Base-by-base conservation (phyloP, 2,329 filamentous ascomycete genomes). In the Neofusicoccum laricinum region DNA sequence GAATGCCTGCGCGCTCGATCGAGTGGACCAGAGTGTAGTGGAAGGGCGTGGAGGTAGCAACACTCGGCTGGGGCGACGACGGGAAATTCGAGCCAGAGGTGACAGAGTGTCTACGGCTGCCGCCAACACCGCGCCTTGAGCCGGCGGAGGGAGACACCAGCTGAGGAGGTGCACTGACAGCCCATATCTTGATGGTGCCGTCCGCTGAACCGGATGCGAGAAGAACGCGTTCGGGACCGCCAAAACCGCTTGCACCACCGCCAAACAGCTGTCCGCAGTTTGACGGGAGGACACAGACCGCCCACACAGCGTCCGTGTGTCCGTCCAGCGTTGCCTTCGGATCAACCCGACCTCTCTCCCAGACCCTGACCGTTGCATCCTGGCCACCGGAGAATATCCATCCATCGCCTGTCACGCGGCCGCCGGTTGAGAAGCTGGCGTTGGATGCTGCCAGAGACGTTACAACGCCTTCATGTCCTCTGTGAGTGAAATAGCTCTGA, bases 371-470 rank as follows among this genome's bases (percentile, higher is more conserved):
- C 6, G 92, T 96, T 17, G 91, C 88, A 77, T 99, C 95, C 75
- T 97, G 93, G 3, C 95, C 95, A 66, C 95, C 95, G 4, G 94
- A 98, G 77, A 99, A 99, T 68, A 99, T 93, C 95, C 95, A 99
- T 32, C 95, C 95, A 71, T 98, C 95, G 36, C 94, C 94, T 70
- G 90, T 88, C 7, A 91, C 92, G 67, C 93, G 88, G 6, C 93
- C 93, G 40, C 93, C 92, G 17, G 92, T 96, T 7, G 92, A 90
- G 75, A 97, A 97, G 72, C 91, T 95, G 2, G 92, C 89, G 2
- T 92, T 93, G 84, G 92, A 97, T 3, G 94, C 90, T 0, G 94
- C 89, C 30, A 99, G 80, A 48, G 88, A 92, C 45, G 96, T 90
- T 2, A 99, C 93, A 2, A 93, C 88, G 2, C 95, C 94, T n/a